Base-by-base conservation (phyloP, 2,329 filamentous ascomycete genomes). In the Aspergillus japonicus region DNA sequence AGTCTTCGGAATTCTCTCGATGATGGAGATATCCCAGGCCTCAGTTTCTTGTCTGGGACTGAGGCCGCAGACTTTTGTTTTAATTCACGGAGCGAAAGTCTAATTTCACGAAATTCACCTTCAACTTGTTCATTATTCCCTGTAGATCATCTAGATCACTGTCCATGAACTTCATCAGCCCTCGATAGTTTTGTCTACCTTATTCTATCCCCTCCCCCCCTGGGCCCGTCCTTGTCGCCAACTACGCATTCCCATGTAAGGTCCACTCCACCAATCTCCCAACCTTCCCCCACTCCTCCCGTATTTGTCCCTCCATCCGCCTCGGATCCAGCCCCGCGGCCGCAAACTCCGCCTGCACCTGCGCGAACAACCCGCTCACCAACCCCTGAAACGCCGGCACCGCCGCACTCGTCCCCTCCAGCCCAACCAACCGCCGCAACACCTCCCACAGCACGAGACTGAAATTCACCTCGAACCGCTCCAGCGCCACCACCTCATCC, bases 241-340 rank as follows among this genome's bases (percentile, higher is more conserved):
- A 10, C 5, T n/a, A 44, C 24, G 14, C 29, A 16, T 12, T 47
- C 7, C 19, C 23, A 71, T 66, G 71, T 68, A 66, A 47, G 29
- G 66, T 66, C 24, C 60, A 56, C 42, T 66, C 59, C 39, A 70
- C 70, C 50, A 78, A 60, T 54, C 65, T 61, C 54, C 80, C 80
- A 62, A 84, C 70, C 69, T 83, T 83, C 64, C 78, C 77, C 68
- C 79, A 84, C 68, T 83, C 82, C 48, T 70, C 71, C 50, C 64
- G 62, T 16, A 75, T 66, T 21, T 66, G 58, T 7, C 55, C 62
- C 49, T 62, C 57, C 54, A 71, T 64, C 2, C 50, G 62, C 19
- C 60, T 66, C 19, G 69, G 68, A 62, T 73, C 68, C 57, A 69
- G 51, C 19, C 68, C 69, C 60, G 69, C 65, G 4, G 60, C 60